Evolutionary conservation across 352 stramenopile genomes (phyloP).

Genomic region (Globisporangium barbulae): DNA sequence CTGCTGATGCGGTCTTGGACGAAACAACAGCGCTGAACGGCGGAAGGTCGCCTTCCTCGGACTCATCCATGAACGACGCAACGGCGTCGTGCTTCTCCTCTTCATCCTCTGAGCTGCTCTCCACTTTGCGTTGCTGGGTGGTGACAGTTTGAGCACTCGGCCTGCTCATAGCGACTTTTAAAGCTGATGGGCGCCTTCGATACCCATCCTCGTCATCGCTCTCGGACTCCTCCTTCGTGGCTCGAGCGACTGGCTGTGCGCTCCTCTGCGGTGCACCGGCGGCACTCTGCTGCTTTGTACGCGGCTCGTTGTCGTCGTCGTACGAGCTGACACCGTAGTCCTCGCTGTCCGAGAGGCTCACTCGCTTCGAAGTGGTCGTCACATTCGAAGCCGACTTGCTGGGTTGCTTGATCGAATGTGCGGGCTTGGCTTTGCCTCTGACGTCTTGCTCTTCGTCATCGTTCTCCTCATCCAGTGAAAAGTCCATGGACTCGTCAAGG

Average conservation of each 20-base stretch:
- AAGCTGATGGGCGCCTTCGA: neutral
- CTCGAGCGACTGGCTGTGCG: neutral
- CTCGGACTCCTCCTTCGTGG: conserved; percentile 5
- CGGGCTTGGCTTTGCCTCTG: neutral
- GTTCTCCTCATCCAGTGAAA: conserved; percentile 19
- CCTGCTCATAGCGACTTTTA: neutral
- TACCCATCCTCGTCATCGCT: conserved; percentile 3
- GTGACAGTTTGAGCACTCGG: neutral
- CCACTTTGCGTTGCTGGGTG: conserved; percentile 4
- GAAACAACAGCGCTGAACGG: conserved; percentile 12
- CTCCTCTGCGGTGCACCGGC: neutral
- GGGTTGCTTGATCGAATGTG: neutral
- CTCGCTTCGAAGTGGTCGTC: neutral
- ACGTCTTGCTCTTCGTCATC: neutral
- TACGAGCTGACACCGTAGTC: conserved; percentile 9
- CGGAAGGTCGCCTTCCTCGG: conserved; percentile 14
- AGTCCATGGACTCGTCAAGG: conserved; percentile 48
- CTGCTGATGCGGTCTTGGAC: neutral
- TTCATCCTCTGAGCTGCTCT: conserved; percentile 3
- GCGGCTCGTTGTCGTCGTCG: neutral
- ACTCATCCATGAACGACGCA: conserved; percentile 18
- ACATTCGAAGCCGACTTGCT: neutral
- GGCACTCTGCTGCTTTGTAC: neutral
- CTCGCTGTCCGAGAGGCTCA: conserved; percentile 11
- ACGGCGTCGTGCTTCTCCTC: conserved; percentile 14